These are phyloP conservation scores for Didymella arachidicola DNA, from an alignment of 2,329 filamentous ascomycete genomes.

Conservation along the genomic window DNA sequence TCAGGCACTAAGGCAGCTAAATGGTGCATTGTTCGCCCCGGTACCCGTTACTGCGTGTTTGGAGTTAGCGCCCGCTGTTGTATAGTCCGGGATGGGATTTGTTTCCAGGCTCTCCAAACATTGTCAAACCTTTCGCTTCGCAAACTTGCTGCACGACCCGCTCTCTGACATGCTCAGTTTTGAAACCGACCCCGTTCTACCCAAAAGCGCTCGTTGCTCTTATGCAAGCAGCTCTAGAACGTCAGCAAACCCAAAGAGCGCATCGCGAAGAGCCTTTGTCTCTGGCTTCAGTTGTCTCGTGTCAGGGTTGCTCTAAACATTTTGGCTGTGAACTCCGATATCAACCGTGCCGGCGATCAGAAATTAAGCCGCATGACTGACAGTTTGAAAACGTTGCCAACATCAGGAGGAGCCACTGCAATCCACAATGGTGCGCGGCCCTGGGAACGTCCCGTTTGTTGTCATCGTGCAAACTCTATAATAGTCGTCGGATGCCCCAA, in stretches of 20 bases:
- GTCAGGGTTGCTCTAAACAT: conserved; percentile 51
- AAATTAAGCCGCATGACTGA: conserved; percentile 46
- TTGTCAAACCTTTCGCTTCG: conserved; percentile 50
- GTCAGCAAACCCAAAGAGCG: conserved; percentile 32
- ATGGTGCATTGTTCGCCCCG: conserved; percentile 40
- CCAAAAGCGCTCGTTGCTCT: conserved; percentile 39
- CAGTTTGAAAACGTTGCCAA: conserved; percentile 54
- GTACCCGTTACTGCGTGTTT: conserved; percentile 41
- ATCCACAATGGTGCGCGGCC: conserved; percentile 46
- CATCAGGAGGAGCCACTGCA: conserved; percentile 51
- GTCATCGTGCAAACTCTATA: conserved; percentile 46
- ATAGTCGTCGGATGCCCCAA: conserved; percentile 46
- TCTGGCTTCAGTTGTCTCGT: conserved; percentile 50
- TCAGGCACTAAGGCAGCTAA: conserved; percentile 22
- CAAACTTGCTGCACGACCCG: conserved; percentile 47
- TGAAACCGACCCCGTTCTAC: conserved; percentile 48
- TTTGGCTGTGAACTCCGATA: conserved; percentile 40
- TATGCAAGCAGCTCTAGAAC: conserved; percentile 39
- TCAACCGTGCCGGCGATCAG: conserved; percentile 48
- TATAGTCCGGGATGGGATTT: conserved; percentile 43
- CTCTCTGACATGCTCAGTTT: conserved; percentile 50
- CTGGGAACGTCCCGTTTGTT: conserved; percentile 41
- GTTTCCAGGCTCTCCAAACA: conserved; percentile 49
- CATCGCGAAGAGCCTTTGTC: conserved; percentile 39
- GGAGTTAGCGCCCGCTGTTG: conserved; percentile 48